These are phyloP conservation scores for Termitomyces sp. DNA, from an alignment of 768 basidiomycete genomes.

Conservation along the genomic window DNA sequence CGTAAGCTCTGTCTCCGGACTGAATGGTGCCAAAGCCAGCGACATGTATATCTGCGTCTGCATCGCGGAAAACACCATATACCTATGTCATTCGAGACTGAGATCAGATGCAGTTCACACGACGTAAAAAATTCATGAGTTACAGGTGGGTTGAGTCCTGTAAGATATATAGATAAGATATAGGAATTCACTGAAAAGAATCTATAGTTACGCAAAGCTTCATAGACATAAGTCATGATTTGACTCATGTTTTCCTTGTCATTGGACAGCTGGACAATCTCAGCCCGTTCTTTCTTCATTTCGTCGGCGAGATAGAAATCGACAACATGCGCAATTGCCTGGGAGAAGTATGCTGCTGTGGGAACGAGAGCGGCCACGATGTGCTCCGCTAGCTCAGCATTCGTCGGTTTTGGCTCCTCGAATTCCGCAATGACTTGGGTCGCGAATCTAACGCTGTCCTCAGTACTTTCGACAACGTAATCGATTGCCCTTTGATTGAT, in stretches of 20 bases:
- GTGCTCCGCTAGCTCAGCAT: slow-evolving; percentile 37
- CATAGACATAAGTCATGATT: slow-evolving; percentile 39
- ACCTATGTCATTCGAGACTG: slow-evolving; percentile 20
- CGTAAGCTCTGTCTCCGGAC: slow-evolving; percentile 28
- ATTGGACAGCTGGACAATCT: slow-evolving; percentile 33
- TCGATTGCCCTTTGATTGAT: slow-evolving; percentile 7
- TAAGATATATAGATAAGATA: neutral
- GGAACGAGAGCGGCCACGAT: slow-evolving; percentile 53
- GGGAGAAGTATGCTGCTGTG: slow-evolving; percentile 50
- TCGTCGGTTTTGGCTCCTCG: slow-evolving; percentile 13
- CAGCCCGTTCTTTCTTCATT: slow-evolving; percentile 27
- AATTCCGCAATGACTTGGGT: slow-evolving; percentile 20
- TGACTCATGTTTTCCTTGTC: slow-evolving; percentile 18
- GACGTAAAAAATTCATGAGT: neutral
- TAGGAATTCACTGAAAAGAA: neutral
- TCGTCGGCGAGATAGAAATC: slow-evolving; percentile 51
- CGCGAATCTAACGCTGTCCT: slow-evolving; percentile 27
- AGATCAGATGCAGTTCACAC: slow-evolving; percentile 1
- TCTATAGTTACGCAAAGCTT: slow-evolving; percentile 38
- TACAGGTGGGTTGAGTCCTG: slow-evolving; percentile 31
- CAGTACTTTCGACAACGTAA: slow-evolving; percentile 12
- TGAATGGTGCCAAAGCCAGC: slow-evolving; percentile 23
- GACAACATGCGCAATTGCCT: slow-evolving; percentile 50
- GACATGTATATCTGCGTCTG: slow-evolving; percentile 18
- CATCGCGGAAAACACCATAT: slow-evolving; percentile 37